Evolutionary conservation across 257 asterid species (phyloP).

Genomic region (Nicotiana undulata): DNA sequence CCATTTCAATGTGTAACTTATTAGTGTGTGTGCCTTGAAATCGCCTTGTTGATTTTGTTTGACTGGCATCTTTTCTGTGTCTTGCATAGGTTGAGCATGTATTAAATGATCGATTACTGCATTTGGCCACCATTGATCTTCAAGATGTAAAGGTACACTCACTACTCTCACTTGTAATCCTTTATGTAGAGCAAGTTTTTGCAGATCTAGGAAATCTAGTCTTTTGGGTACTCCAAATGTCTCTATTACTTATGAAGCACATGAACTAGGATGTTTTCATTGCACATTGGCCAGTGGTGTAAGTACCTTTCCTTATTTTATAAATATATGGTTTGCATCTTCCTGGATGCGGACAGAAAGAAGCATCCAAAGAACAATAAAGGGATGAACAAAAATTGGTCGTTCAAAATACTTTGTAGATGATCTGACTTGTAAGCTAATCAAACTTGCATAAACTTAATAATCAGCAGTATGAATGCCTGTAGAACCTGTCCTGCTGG

Average conservation of each 20-base stretch:
- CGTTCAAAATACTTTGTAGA: constrained; percentile 1
- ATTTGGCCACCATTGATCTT: constrained; percentile 67
- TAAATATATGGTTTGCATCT: background rate
- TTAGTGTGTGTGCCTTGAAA: constrained; percentile 3
- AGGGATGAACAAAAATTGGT: background rate
- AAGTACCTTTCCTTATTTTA: background rate
- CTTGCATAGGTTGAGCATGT: constrained; percentile 57
- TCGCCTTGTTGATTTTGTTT: constrained; percentile 7
- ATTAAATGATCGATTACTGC: constrained; percentile 59
- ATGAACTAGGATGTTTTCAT: background rate
- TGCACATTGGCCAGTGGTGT: background rate
- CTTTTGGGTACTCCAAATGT: background rate
- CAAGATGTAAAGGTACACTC: constrained; percentile 80
- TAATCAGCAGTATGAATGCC: background rate
- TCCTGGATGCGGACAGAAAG: background rate
- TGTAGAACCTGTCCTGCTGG: background rate
- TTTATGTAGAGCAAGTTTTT: background rate
- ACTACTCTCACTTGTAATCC: background rate
- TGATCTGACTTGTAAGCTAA: background rate
- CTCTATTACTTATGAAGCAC: background rate
- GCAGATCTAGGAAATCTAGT: background rate
- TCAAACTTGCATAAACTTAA: background rate
- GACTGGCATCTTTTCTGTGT: constrained; percentile 20
- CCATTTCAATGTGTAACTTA: background rate
- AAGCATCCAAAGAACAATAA: background rate